Evolutionary conservation across 1,139 yeast species (phyloP), one percentile per base, ranked within the genome.

Genomic region (Saccharomyces pastorianus): DNA sequence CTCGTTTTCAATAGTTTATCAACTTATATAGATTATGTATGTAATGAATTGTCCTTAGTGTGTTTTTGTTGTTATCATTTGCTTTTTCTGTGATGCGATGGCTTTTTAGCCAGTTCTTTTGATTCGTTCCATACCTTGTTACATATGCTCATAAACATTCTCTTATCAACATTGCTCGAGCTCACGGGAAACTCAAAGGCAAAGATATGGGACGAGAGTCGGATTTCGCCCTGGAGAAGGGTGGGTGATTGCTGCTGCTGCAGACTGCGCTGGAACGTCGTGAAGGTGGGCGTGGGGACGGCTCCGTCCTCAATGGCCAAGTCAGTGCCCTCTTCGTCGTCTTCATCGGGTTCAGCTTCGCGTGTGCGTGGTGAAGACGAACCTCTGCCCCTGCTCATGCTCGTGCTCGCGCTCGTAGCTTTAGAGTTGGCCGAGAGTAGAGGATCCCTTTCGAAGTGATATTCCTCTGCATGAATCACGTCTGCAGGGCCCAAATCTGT

Each of bases 101-200:
- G 13, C 17, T 44, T 48, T 41, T 51, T 51, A n/a, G 29, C 31
- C 31, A 61, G 50, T 32, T 55, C 58, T 14, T 55, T 54, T 4
- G 65, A 55, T 34, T 67, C 71, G 48, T 66, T 65, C 71, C 71
- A 69, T 6, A 67, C 62, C 55, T 68, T 67, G 54, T 66, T 68
- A 55, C 72, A 69, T 25, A 69, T 66, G 54, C 67, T 67, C 59
- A 69, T 56, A 50, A 69, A 69, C 62, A 67, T 64, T 51, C 63
- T 66, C 57, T 67, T 68, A 56, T 68, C 68, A 20, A 64, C 53
- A 13, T 55, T 51, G 11, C 60, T 54, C 2, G 59, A 53, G 14
- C 55, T 55, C 14, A 55, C 44, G 6, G 64, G 61, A 49, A 66
- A 64, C 34, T 67, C 66, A 53, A 65, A 67, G 25, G 65, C 61